Evolutionary conservation across 768 basidiomycete species (phyloP).

Genomic region (Gloeophyllum trabeum): DNA sequence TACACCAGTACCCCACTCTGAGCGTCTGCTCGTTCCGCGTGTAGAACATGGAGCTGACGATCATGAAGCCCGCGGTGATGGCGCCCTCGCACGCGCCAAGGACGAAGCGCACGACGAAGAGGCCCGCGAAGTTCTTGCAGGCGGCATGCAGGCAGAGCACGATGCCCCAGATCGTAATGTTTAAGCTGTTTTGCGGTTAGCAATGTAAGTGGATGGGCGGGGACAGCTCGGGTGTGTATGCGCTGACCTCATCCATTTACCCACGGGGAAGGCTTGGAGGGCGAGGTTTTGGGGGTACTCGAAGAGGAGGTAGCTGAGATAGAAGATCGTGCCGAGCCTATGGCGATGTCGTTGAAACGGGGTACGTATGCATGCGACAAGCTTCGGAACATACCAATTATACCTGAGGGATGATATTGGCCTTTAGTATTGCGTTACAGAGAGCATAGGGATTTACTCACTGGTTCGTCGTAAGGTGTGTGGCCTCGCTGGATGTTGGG

Average conservation of each 20-base stretch:
- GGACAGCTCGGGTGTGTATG: too few species aligned
- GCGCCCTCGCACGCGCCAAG: slow-evolving; percentile 65
- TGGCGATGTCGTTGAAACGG: too few species aligned
- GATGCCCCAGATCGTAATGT: slow-evolving; percentile 58
- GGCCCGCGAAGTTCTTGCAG: slow-evolving; percentile 55
- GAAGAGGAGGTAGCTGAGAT: slow-evolving; percentile 57
- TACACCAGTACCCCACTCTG: slow-evolving; percentile 71
- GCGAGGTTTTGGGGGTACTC: slow-evolving; percentile 69
- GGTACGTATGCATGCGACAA: too few species aligned
- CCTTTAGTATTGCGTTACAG: too few species aligned
- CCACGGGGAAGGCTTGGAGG: slow-evolving; percentile 63
- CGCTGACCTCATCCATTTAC: slow-evolving; percentile 71
- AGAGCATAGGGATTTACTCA: slow-evolving; percentile 24
- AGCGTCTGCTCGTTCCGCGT: slow-evolving; percentile 59
- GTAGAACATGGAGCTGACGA: slow-evolving; percentile 72
- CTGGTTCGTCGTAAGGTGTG: slow-evolving; percentile 58
- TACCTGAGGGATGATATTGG: too few species aligned
- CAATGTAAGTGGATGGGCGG: not conserved
- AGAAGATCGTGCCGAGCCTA: slow-evolving; percentile 74
- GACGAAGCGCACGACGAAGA: slow-evolving; percentile 52
- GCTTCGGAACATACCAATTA: too few species aligned
- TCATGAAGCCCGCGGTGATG: slow-evolving; percentile 68
- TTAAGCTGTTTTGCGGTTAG: slow-evolving; percentile 34
- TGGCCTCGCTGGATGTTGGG: slow-evolving; percentile 37
- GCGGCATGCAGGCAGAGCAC: slow-evolving; percentile 54